Evolutionary conservation across 805 yeast genomes (phyloP), one percentile per base, ranked within the genome.

Genomic region (Suhomyces pyralidae): DNA sequence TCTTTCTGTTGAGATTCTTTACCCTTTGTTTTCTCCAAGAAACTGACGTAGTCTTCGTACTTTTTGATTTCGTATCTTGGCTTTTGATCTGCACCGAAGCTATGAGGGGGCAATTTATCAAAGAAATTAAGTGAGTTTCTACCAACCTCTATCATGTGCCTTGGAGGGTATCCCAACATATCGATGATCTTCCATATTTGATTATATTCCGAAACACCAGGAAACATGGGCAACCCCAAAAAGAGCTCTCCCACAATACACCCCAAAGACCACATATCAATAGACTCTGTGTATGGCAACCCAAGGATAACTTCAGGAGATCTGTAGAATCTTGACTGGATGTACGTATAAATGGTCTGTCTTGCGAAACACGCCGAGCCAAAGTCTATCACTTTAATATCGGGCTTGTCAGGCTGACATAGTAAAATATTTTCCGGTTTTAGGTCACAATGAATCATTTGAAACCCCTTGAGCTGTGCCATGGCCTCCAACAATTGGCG

Each of bases 201-300:
- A 65, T 93, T 91, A 68, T 85, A 94, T 68, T 94, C 99, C 0
- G 97, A 88, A 3, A 91, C 81, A 3, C 99, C 99, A 0, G 99
- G 97, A 61, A 93, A 90, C 59, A 93, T 77, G 1, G 99, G 99
- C 51, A 93, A 77, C 0, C 99, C 99, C 49, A 93, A 69, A 59
- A 88, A 92, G 46, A 93, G 73, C 68, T 94, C 99, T 1, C 94
- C 96, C 32, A 90, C 82, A 48, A 94, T 90, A 65, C 97, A 88
- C 0, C 97, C 99, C 44, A 92, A 73, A 0, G 98, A 93, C 99
- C 99, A 94, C 84, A 93, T 90, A 67, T 93, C 99, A 50, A 94
- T 93, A 6, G 96, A 84, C 8, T 96, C 83, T 0, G 97, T 88
- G 64, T 94, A 93, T 5, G 97, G 96, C 44, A 93, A 75, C 0